Evolutionary conservation across 345 rosid species (phyloP), one percentile per base, ranked within the genome.

Genomic region (Eucalyptus regnans): DNA sequence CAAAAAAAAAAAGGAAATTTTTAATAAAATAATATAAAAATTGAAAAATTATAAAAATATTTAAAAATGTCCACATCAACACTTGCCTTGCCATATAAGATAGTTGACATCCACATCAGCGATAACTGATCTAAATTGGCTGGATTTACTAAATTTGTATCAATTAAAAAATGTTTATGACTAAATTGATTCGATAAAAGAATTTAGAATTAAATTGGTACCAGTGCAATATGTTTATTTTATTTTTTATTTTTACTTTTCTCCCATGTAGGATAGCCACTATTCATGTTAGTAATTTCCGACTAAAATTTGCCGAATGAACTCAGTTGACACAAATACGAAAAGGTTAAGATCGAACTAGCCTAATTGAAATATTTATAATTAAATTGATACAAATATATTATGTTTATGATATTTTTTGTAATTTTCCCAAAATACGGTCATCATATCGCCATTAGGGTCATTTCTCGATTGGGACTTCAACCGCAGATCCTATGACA

Each of bases 21-120:
- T 52, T 7, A 52, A 18, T 52, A 52, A 52, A 52, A 52, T 18
- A 52, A 52, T 52, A 52, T 17, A 52, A 51, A 51, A 0, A 17
- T 51, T 5, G 0, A 51, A 51, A 6, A 51, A 51, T 17, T 51
- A 17, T 51, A 16, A 51, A 51, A 51, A 51, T 16, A 51, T 0
- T 52, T 52, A 0, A 52, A 51, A 52, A 52, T 52, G 9, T 52
- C 23, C 0, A 52, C 0, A 1, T 3, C 0, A 7, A 1, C 2
- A 0, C 0, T 7, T 7, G 9, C 23, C 22, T 2, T 2, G 0
- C 0, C 23, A 52, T 9, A 52, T 7, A 52, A 52, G 23, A 52
- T 52, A 52, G 0, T 0, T 0, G 3, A 0, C 0, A 0, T 52
- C 23, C 56, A 52, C 9, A 1, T 51, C 0, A 17, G 2, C 1